phyloP scores from a whole-genome alignment of 2,329 filamentous ascomycete species.

The Ascochyta viciae-villosae region DNA sequence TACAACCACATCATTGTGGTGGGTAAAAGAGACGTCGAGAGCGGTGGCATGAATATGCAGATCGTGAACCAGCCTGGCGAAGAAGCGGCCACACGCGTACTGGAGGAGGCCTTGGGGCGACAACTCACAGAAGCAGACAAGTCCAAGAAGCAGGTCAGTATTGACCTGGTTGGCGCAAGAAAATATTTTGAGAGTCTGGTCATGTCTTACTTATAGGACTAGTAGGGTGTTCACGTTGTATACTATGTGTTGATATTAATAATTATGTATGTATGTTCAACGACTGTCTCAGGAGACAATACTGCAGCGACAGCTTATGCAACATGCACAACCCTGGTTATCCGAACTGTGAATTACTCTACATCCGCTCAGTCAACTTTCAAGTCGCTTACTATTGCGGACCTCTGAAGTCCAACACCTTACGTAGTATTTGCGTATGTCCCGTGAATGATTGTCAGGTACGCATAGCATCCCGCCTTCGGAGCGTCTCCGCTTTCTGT shows the following conservation, averaged over 20 bases:
- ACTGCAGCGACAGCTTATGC: background rate
- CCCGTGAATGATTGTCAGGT: background rate
- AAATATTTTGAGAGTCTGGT: constrained; percentile 41
- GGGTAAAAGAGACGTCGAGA: constrained; percentile 55
- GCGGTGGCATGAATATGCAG: constrained; percentile 35
- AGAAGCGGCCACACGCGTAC: constrained; percentile 27
- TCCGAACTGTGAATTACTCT: background rate
- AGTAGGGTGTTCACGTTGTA: background rate
- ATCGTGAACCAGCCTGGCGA: constrained; percentile 49
- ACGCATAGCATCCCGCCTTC: constrained; percentile 1
- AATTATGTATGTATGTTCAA: background rate
- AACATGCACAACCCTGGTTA: background rate
- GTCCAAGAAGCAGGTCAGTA: constrained; percentile 22
- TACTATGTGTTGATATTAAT: background rate
- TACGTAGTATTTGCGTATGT: background rate
- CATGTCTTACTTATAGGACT: constrained; percentile 34
- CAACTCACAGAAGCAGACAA: constrained; percentile 24
- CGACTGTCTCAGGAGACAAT: background rate
- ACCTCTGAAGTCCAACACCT: background rate
- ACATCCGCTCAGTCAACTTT: background rate
- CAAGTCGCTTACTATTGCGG: background rate
- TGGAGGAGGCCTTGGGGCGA: constrained; percentile 45
- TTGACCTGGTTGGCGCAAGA: constrained; percentile 31
- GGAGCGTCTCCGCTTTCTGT: background rate
- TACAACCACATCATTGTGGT: constrained; percentile 79